These are phyloP conservation scores for Escovopsis sp. DNA, from an alignment of 2,329 filamentous ascomycete species.

Conservation along the genomic window DNA sequence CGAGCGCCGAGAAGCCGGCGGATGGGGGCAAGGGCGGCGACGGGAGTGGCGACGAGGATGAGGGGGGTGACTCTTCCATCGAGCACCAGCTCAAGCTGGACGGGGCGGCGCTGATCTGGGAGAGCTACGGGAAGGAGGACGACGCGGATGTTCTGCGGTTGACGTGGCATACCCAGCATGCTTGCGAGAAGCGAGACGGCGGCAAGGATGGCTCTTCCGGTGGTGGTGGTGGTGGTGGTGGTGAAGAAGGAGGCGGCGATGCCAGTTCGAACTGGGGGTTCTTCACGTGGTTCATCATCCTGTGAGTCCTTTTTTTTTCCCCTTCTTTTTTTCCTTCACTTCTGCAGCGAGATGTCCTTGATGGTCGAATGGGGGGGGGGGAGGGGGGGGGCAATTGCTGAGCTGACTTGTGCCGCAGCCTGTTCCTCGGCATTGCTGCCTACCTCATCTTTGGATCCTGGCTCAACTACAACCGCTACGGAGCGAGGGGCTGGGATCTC, in stretches of 20 bases:
- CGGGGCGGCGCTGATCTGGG: slow-evolving; percentile 55
- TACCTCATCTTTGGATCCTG: slow-evolving; percentile 97
- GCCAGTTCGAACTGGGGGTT: slow-evolving; percentile 65
- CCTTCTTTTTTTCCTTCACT: not conserved
- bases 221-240: too few species aligned
- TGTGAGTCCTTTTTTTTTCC: slow-evolving; percentile 44
- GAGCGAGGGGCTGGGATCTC: slow-evolving; percentile 86
- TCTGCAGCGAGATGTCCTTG: not conserved
- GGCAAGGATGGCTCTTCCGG: slow-evolving; percentile 24
- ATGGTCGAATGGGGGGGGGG: too few species aligned
- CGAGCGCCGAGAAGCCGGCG: slow-evolving; percentile 4
- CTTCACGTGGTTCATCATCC: slow-evolving; percentile 92
- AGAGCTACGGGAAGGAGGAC: slow-evolving; percentile 51
- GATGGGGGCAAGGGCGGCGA: slow-evolving; percentile 12
- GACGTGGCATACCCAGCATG: slow-evolving; percentile 78
- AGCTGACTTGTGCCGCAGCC: slow-evolving; percentile 37
- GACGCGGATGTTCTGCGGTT: slow-evolving; percentile 52
- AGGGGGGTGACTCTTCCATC: slow-evolving; percentile 24
- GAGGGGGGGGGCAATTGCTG: not conserved
- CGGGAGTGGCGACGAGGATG: slow-evolving; percentile 15
- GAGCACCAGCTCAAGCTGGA: slow-evolving; percentile 40
- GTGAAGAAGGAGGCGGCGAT: slow-evolving; percentile 32
- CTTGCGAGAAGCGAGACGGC: slow-evolving; percentile 48
- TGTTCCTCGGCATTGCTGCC: slow-evolving; percentile 70
- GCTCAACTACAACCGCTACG: slow-evolving; percentile 97